Percentiles rank a stretch among this genome's conserved stretches.
Conservation (phyloP, 2,329 filamentous ascomycete species). For the Mollisiaceae sp. region DNA sequence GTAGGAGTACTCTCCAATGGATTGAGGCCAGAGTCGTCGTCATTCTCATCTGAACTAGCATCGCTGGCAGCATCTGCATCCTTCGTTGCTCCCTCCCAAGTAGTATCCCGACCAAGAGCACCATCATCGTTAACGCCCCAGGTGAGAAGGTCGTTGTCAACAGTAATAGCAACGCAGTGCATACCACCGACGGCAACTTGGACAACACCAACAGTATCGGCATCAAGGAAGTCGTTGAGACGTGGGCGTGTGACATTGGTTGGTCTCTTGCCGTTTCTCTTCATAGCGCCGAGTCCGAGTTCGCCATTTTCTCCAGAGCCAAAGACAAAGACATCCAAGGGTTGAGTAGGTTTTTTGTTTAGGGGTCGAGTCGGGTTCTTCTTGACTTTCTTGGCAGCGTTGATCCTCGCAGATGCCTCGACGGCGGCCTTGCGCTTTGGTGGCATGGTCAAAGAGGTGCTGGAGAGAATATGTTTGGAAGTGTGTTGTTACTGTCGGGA, state of each 20-base stretch:
- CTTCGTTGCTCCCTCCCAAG: constrained; percentile 67
- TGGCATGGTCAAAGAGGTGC: background rate
- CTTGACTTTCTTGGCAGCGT: background rate
- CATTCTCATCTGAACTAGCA: constrained; percentile 52
- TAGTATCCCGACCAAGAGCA: constrained; percentile 76
- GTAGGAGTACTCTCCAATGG: constrained; percentile 49
- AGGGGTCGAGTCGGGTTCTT: background rate
- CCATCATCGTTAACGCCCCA: constrained; percentile 89
- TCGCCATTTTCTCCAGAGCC: constrained; percentile 80
- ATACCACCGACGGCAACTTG: constrained; percentile 80
- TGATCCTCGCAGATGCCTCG: background rate
- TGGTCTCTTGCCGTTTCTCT: constrained; percentile 60
- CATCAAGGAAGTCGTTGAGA: constrained; percentile 64
- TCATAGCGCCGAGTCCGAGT: constrained; percentile 75
- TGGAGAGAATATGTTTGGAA: background rate
- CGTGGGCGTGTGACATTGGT: constrained; percentile 77
- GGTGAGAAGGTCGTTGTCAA: constrained; percentile 79
- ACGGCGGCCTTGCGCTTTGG: background rate
- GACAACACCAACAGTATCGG: constrained; percentile 67
- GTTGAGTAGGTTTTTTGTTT: background rate
- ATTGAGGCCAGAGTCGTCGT: constrained; percentile 60
- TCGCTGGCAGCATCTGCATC: constrained; percentile 49
- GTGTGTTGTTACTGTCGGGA: background rate
- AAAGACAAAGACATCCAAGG: constrained; percentile 77
- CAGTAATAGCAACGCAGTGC: constrained; percentile 77